phyloP scores from a whole-genome alignment of 2,329 filamentous ascomycete genomes.

The Mycosphaerella sp. region DNA sequence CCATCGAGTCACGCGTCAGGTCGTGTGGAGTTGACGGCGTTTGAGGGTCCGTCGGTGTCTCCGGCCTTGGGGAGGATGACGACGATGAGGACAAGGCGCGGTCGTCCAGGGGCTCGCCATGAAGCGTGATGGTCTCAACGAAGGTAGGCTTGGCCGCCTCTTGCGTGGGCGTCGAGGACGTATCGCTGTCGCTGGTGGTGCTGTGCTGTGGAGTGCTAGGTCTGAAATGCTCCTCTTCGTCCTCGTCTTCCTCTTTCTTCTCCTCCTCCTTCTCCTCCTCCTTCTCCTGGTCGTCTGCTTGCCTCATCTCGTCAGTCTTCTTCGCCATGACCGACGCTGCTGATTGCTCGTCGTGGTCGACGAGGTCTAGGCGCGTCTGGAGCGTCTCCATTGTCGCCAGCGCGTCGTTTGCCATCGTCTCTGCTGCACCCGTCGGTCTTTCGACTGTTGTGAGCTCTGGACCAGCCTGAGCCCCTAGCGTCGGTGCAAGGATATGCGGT shows the following conservation, averaged over 20 bases:
- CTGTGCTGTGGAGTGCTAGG: slow-evolving; percentile 1
- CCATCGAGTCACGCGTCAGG: slow-evolving; percentile 27
- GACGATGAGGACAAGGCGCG: slow-evolving; percentile 8
- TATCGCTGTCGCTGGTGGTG: slow-evolving; percentile 7
- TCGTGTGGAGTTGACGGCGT: slow-evolving; percentile 20
- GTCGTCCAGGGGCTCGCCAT: slow-evolving; percentile 19
- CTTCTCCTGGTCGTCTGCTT: neutral
- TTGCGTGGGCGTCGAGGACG: slow-evolving; percentile 14
- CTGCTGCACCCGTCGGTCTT: neutral
- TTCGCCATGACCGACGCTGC: neutral
- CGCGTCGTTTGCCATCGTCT: neutral
- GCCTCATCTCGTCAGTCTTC: neutral
- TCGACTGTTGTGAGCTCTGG: slow-evolving; percentile 2
- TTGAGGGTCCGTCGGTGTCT: slow-evolving; percentile 15
- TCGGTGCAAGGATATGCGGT: slow-evolving; percentile 2
- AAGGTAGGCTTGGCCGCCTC: slow-evolving; percentile 16
- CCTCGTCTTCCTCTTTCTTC: neutral
- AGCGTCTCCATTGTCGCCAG: neutral
- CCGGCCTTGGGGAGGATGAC: slow-evolving; percentile 13
- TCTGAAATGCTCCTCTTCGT: neutral
- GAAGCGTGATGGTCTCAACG: slow-evolving; percentile 18
- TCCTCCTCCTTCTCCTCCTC: neutral
- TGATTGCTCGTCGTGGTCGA: neutral
- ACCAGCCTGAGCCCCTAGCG: slow-evolving; percentile 7
- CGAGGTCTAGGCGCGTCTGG: no score